phyloP scores from a whole-genome alignment of 2,329 filamentous ascomycete genomes.

The Monosporascus sp. region DNA sequence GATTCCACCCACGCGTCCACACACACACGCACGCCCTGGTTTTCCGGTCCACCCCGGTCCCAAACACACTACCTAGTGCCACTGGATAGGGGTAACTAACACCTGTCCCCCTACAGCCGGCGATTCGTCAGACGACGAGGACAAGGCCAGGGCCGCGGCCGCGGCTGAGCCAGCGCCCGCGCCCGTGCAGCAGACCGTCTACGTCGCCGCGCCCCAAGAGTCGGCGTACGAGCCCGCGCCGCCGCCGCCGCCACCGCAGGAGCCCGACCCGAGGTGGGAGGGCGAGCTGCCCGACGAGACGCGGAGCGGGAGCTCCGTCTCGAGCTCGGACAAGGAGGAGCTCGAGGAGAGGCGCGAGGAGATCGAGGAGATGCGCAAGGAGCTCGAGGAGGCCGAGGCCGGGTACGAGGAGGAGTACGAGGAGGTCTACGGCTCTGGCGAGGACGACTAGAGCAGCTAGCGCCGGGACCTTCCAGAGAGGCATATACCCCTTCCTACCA shows the following conservation, averaged over 20 bases:
- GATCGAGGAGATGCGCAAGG: constrained; percentile 30
- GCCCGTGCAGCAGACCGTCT: constrained; percentile 2
- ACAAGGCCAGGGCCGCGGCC: constrained; percentile 2
- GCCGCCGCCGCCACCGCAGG: not conserved
- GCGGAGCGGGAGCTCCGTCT: constrained; percentile 3
- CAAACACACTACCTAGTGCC: not conserved
- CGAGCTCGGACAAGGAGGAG: constrained; percentile 5
- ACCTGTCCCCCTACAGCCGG: constrained; percentile 3
- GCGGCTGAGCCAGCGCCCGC: not conserved
- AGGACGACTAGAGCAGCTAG: no score
- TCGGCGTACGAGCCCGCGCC: constrained; percentile 3
- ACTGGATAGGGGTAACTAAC: not conserved
- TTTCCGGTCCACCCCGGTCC: not conserved
- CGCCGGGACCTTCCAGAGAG: no score
- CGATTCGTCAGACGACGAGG: constrained; percentile 14
- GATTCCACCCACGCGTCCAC: not conserved
- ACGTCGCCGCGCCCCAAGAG: constrained; percentile 3
- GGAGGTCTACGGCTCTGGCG: constrained; percentile 23
- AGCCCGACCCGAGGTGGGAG: not conserved
- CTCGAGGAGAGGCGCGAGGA: constrained; percentile 13
- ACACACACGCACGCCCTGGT: not conserved
- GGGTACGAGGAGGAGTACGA: constrained; percentile 41
- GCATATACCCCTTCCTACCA: no score
- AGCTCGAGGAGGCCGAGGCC: constrained; percentile 38
- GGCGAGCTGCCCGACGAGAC: constrained; percentile 5